These are phyloP conservation scores for Cladophialophora exuberans DNA, from an alignment of 2,329 filamentous ascomycete species.

Conservation along the genomic window DNA sequence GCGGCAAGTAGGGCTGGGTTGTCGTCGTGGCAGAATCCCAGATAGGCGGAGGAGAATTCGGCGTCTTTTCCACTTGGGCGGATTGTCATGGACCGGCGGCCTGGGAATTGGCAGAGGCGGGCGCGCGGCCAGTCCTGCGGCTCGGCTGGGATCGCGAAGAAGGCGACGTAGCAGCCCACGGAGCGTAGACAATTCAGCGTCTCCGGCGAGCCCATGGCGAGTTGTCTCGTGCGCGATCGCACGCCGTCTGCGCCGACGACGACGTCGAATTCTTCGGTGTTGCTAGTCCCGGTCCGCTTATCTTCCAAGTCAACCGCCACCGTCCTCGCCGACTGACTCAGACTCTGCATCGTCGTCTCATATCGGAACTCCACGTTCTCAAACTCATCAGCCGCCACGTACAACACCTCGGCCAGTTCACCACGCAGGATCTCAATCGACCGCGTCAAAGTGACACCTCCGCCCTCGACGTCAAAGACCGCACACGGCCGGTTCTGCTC, in stretches of 20 bases:
- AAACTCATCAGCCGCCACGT: no score
- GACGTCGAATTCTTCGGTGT: no score
- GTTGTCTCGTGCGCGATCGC: no score
- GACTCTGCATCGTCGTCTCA: no score
- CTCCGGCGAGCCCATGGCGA: no score
- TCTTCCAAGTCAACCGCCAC: no score
- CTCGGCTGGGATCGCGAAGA: neutral
- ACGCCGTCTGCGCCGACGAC: no score
- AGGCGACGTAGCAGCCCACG: no score
- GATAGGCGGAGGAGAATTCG: neutral
- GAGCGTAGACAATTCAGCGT: no score
- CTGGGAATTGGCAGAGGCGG: conserved; percentile 25
- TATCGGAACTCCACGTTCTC: no score
- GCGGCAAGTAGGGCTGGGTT: conserved; percentile 20
- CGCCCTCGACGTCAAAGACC: neutral
- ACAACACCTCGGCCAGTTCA: neutral
- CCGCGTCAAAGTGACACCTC: neutral
- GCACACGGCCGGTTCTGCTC: neutral
- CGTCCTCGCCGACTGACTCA: no score
- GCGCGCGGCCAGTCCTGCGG: neutral
- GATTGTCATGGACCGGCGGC: conserved; percentile 45
- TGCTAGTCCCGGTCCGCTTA: no score
- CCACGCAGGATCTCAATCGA: neutral
- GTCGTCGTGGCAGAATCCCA: neutral
- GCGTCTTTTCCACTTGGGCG: neutral